Base-by-base conservation (phyloP, 495 filamentous ascomycete genomes). In the Talaromyces liani region DNA sequence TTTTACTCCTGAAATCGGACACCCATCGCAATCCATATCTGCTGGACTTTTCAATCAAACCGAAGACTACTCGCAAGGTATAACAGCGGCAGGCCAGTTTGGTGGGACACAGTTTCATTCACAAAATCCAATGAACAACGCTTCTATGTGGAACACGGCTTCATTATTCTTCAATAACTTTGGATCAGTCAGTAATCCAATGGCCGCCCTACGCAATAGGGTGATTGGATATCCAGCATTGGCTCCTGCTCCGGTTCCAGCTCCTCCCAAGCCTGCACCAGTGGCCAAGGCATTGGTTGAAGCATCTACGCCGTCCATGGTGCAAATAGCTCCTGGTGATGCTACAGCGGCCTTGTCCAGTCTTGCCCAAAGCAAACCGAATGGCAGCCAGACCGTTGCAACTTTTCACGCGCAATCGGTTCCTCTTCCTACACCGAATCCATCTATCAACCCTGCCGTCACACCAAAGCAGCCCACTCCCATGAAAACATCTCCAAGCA, bases 401-500 rank as follows among this genome's bases (percentile, higher is more conserved):
- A 29, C 14, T 10, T n/a, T 18, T 14, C 45, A 47, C 14, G 1
- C 9, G 33, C 45, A 33, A 36, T 16, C 60, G n/a, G 14, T 27
- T 2, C n/a, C 59, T 18, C 22, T 51, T 31, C 16, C 33, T n/a
- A 24, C 41, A 5, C 33, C 57, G 16, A 20, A 18, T 22, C 14
- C 16, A 24, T 39, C 57, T 24, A 29, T 53, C 16, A 16, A 25
- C 9, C 41, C 25, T 18, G 29, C 51, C 25, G 27, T 34, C 41
- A 45, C 65, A n/a, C 41, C 65, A 14, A 55, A 58, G 22, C 41
- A 34, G 29, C 49, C 33, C 20, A 34, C 41, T 22, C 65, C 55
- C 41, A 20, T 56, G 33, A 53, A 57, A 12, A 53, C 66, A 24
- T 51, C 58, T 53, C 51, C 64, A 57, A 51, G 59, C 8, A 58